Conservation (phyloP, 139 green algal species). For the Chlorella sp. region DNA sequence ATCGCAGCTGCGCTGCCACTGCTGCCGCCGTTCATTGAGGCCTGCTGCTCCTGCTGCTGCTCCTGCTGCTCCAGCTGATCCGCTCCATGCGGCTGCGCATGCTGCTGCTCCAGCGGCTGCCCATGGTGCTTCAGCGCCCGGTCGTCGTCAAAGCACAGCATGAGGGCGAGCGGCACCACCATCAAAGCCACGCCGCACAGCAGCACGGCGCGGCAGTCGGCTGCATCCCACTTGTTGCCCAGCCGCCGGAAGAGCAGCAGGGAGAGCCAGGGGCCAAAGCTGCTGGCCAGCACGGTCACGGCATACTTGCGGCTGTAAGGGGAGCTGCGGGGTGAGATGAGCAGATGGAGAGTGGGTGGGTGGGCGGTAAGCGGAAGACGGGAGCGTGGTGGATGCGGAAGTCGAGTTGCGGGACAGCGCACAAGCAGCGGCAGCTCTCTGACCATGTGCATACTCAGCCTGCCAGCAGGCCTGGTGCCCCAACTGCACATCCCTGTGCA, state of each 20-base stretch:
- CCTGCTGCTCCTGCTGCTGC: neutral
- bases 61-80: neutral
- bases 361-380: neutral
- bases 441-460: neutral
- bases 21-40: neutral
- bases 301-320: slow-evolving; percentile 45
- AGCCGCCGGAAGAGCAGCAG: slow-evolving; percentile 49
- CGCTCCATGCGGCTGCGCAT: neutral
- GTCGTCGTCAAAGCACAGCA: slow-evolving; percentile 60
- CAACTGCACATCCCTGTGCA: no score
- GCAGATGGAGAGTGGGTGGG: neutral
- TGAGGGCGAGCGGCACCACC: slow-evolving; percentile 38
- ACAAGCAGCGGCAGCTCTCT: neutral
- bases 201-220: slow-evolving; percentile 51
- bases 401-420: neutral
- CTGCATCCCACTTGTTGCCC: slow-evolving; percentile 49
- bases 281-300: slow-evolving; percentile 25
- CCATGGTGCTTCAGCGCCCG: slow-evolving; percentile 23
- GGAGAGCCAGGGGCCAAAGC: slow-evolving; percentile 40
- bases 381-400: neutral
- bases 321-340: no score
- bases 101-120: neutral
- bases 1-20: neutral
- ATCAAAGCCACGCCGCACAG: slow-evolving; percentile 41
- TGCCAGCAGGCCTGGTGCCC: neutral